Evolutionary conservation across 2,329 filamentous ascomycete species (phyloP), one percentile per base, ranked within the genome.

Genomic region (Monosporascus sp.): DNA sequence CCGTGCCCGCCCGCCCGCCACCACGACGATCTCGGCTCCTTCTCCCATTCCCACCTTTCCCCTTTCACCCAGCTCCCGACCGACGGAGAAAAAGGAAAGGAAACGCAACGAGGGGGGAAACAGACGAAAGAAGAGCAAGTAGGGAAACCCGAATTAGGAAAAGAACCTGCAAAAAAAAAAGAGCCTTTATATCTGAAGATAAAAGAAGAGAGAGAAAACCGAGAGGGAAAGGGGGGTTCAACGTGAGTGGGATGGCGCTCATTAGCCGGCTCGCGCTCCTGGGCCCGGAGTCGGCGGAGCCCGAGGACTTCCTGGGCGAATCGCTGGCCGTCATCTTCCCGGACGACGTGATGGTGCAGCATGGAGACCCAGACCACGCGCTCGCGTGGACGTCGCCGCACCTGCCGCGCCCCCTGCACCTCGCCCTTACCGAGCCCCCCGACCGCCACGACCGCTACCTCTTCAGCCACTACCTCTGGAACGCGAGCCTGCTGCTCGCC

Each of bases 391-490:
- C 71, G 20, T 83, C 77, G 54, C 79, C 74, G 38, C 72, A 74
- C 54, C 72, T 81, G 17, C 77, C 74, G 17, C 66, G 64, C 50
- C 72, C 74, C 11, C 63, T 81, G 45, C 58, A 66, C 45, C 70
- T 81, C 60, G 69, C 70, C 8, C 72, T 81, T 18, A 68, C 74
- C 22, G 73, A 81, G 60, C 83, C 71, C 14, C 65, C 72, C 35
- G 72, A 68, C 35, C 81, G 85, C 51, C 70, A 76, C 31, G 79
- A 83, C 60, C 72, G 85, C 49, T 67, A 70, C 20, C 76, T 89
- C 45, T 90, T 89, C 65, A 83, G 83, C 56, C 87, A 90, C 65
- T 89, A 86, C 67, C 70, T 90, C 25, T 90, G 87, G 87, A 90
- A 90, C 69, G 77, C 86, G 7, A 77, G 74, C 18, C 67, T 85